Evolutionary conservation across 108 stramenopile genomes (phyloP).

Genomic region (Skeletonema grethae): DNA sequence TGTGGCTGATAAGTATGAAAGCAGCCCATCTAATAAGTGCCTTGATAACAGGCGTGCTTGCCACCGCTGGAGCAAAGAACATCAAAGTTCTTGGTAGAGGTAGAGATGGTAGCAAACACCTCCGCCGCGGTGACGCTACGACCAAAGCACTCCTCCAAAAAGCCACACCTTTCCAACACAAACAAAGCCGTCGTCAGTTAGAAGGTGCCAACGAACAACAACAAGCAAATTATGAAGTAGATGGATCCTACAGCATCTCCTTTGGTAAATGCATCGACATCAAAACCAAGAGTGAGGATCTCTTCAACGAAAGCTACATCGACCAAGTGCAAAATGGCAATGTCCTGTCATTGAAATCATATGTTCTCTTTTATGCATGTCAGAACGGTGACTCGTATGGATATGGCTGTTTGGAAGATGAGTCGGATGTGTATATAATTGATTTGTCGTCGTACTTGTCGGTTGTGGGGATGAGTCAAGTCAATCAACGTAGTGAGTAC

Average conservation of each 20-base stretch:
- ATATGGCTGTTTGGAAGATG: constrained; percentile 24
- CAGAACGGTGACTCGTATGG: not conserved
- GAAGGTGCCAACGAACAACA: not conserved
- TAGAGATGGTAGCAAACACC: not conserved
- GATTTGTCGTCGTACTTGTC: constrained; percentile 42
- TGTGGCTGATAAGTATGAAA: too few species aligned
- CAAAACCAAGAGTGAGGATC: constrained; percentile 28
- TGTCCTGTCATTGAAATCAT: constrained; percentile 36
- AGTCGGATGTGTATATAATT: constrained; percentile 50
- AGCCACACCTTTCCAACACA: not conserved
- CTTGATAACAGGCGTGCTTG: not conserved
- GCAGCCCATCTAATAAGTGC: not conserved
- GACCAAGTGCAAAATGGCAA: constrained; percentile 31
- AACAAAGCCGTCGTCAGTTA: not conserved
- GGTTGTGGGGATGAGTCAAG: constrained; percentile 33
- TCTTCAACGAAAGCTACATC: constrained; percentile 32
- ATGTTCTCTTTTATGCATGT: constrained; percentile 45
- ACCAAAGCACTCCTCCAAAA: not conserved
- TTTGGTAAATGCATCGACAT: constrained; percentile 33
- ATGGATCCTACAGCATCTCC: constrained; percentile 20
- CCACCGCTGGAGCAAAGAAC: not conserved
- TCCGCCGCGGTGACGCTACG: not conserved
- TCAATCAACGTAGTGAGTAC: constrained; percentile 42
- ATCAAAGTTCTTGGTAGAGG: not conserved
- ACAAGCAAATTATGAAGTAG: not conserved